These are phyloP conservation scores for Aspergillus caelatus DNA, from an alignment of 2,329 filamentous ascomycete species.

Conservation along the genomic window DNA sequence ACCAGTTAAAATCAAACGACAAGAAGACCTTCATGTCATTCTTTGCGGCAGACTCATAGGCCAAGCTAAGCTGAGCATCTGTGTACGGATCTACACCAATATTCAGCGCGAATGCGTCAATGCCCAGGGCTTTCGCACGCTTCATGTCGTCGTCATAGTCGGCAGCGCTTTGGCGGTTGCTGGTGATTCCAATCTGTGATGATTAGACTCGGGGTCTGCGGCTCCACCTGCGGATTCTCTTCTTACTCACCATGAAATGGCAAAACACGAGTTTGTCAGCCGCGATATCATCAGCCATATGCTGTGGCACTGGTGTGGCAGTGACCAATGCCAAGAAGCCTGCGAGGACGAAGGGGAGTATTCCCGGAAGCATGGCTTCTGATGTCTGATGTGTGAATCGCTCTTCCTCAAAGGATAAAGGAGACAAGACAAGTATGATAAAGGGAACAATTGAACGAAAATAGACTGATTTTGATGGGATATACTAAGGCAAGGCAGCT, in stretches of 20 bases:
- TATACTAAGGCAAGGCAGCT: background rate
- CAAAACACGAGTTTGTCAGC: constrained; percentile 43
- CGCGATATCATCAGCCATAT: constrained; percentile 1
- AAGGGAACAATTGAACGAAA: background rate
- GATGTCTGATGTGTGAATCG: background rate
- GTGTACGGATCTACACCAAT: constrained; percentile 50
- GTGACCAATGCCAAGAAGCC: constrained; percentile 20
- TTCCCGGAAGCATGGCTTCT: constrained; percentile 18
- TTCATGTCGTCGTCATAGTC: constrained; percentile 55
- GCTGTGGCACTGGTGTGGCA: constrained; percentile 18
- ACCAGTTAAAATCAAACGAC: constrained; percentile 61
- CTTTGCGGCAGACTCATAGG: constrained; percentile 53
- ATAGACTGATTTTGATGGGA: background rate
- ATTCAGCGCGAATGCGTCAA: constrained; percentile 56
- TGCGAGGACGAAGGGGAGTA: constrained; percentile 21
- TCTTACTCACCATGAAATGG: constrained; percentile 47
- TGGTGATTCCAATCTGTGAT: constrained; percentile 48
- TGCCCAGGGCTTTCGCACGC: constrained; percentile 46
- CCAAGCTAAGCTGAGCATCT: constrained; percentile 51
- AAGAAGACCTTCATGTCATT: constrained; percentile 58
- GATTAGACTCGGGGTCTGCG: background rate
- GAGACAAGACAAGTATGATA: background rate
- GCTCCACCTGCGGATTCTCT: background rate
- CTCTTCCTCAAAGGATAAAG: background rate
- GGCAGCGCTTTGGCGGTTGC: constrained; percentile 44